Conservation (phyloP, 139 green algal species). For the Micractinium sp. region DNA sequence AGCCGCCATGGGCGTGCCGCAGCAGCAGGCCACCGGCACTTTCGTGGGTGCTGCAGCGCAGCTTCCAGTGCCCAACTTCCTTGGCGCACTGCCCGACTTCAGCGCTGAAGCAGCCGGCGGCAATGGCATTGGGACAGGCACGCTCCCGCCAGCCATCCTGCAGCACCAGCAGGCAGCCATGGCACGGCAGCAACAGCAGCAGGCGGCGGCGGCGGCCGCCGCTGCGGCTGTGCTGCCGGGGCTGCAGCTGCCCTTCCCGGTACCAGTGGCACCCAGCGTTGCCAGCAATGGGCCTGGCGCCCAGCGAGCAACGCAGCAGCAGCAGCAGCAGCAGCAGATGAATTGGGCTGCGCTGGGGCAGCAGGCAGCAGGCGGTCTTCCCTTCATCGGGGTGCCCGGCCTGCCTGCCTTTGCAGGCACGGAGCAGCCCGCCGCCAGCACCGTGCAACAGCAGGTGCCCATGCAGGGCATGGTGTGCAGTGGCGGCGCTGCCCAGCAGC, state of each 20-base stretch:
- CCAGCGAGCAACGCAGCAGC: neutral
- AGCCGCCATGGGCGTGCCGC: neutral
- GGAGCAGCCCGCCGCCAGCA: neutral
- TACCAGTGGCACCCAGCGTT: neutral
- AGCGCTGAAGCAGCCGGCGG: neutral
- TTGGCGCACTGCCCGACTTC: neutral
- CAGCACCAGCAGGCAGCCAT: conserved; percentile 15
- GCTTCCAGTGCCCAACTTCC: neutral
- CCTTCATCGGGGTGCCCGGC: neutral
- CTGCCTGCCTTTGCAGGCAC: neutral
- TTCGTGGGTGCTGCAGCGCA: neutral
- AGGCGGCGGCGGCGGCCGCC: neutral
- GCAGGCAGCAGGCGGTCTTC: neutral
- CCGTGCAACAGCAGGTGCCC: neutral
- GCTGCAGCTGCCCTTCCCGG: neutral
- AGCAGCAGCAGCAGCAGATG: neutral
- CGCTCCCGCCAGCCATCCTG: conserved; percentile 10
- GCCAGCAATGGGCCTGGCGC: neutral
- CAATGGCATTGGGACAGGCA: neutral
- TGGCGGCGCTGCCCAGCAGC: neutral
- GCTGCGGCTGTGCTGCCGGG: neutral
- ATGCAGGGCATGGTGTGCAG: neutral
- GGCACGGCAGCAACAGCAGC: neutral
- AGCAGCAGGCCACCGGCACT: neutral
- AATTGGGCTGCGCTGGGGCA: neutral